Base-by-base conservation (phyloP, 1,284 basidiomycete species). In the Cryptococcus hybrid region DNA sequence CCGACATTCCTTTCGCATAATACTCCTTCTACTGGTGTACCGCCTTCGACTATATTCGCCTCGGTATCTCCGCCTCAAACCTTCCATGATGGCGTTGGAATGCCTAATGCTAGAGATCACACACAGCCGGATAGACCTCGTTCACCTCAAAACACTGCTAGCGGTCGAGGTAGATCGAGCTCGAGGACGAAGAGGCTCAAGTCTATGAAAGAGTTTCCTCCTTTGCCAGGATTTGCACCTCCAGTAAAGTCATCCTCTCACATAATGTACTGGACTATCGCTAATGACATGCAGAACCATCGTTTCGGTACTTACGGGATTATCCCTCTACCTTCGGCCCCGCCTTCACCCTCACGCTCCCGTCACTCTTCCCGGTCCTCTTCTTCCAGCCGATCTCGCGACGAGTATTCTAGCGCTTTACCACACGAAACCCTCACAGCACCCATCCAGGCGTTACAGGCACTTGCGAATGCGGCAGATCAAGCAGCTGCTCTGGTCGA, bases 291-390 rank as follows among this genome's bases (percentile, higher is more conserved):
- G 1, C 71, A 90, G 88, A 86, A 88, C 36, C 89, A 92, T 77
- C 90, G 91, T 74, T 92, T 92, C 74, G 89, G 89, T 30, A 89
- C 88, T 12, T 94, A 94, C 70, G 92, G 91, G 13, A 91, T 93
- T 63, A 84, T 76, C 36, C 74, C 70, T 2, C 56, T 70, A 7
- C 70, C 69, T 12, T 92, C 50, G 82, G 90, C 48, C 85, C 87
- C 75, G 86, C 89, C 9, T 82, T 89, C 50, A 82, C 73, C 74
- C 0, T 59, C 50, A 5, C 65, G 66, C 7, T 71, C 70, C 0
- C 61, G 65, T 6, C 60, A 66, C 15, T 73, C 71, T 0, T 70
- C 68, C 1, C 63, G 66, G 2, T 68, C 88, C 3, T 92, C 90
- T 0, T 92, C 90, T 0, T 69, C 71, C 2, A 90, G 92, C 67